Evolutionary conservation across 2,329 filamentous ascomycete genomes (phyloP).

Genomic region (Pseudogymnoascus sp.): DNA sequence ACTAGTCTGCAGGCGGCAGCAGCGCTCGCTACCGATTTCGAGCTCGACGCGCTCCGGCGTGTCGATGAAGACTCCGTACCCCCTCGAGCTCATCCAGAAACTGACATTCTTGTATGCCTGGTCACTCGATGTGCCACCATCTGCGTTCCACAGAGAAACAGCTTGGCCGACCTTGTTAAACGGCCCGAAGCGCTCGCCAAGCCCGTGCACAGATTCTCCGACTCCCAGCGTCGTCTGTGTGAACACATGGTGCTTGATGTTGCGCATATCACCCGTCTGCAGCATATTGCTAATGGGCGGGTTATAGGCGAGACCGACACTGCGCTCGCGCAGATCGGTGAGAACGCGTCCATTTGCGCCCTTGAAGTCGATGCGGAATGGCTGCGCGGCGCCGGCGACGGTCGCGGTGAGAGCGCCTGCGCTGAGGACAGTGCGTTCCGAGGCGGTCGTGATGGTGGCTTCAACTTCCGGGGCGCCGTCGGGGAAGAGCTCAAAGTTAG

Average conservation of each 20-base stretch:
- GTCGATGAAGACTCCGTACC: constrained; percentile 71
- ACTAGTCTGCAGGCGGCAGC: constrained; percentile 60
- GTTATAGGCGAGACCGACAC: constrained; percentile 48
- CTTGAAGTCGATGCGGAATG: constrained; percentile 50
- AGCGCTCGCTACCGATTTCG: constrained; percentile 68
- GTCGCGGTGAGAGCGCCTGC: constrained; percentile 47
- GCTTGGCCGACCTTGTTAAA: constrained; percentile 70
- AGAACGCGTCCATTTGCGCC: constrained; percentile 41
- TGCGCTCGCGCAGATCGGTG: constrained; percentile 47
- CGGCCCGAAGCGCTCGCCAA: constrained; percentile 69
- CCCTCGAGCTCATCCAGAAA: constrained; percentile 62
- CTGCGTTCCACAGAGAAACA: constrained; percentile 56
- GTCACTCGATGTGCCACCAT: constrained; percentile 59
- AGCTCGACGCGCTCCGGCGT: constrained; percentile 61
- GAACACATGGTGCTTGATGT: constrained; percentile 49
- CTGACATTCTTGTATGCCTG: constrained; percentile 67
- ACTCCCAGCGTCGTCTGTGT: constrained; percentile 47
- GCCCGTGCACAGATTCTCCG: constrained; percentile 62
- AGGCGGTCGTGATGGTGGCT: constrained; percentile 33
- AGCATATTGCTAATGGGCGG: constrained; percentile 45
- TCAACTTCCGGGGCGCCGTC: constrained; percentile 38
- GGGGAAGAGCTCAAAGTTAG: constrained; percentile 51
- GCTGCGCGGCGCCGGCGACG: constrained; percentile 38
- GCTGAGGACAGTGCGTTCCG: constrained; percentile 40
- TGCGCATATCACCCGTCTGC: constrained; percentile 44